Percentiles rank a stretch among this genome's conserved stretches.
These are phyloP conservation scores for Wickerhamiella cacticola DNA, from an alignment of 805 yeast genomes.

Conservation along the genomic window DNA sequence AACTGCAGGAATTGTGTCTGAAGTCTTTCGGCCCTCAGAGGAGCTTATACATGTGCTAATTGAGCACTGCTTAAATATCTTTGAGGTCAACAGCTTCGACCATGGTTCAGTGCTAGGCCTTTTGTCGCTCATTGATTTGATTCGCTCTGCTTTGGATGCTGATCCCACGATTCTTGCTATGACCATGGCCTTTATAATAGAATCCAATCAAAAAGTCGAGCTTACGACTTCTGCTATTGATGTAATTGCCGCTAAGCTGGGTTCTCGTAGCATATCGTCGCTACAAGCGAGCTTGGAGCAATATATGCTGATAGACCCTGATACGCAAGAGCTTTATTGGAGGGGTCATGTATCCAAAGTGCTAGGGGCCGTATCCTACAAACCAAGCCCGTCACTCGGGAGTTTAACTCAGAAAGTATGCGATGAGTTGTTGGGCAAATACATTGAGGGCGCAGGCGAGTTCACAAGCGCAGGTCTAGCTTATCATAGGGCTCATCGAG, in stretches of 20 bases:
- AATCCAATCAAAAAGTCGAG: neutral
- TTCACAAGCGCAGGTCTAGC: neutral
- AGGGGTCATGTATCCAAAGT: neutral
- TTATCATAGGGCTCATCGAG: neutral
- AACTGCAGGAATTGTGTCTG: neutral
- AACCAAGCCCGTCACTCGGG: neutral
- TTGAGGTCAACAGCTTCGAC: neutral
- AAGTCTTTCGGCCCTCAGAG: neutral
- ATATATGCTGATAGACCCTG: neutral
- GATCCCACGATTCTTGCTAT: neutral
- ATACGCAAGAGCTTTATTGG: neutral
- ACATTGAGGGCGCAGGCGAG: neutral
- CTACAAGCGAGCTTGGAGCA: neutral
- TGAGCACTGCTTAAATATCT: neutral
- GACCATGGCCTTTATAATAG: neutral
- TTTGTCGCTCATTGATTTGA: neutral
- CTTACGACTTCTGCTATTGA: neutral
- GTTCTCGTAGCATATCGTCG: neutral
- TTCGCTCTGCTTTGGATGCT: neutral
- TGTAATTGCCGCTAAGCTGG: neutral
- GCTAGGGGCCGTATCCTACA: neutral
- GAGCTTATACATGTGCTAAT: neutral
- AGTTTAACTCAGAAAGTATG: neutral
- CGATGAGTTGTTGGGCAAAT: neutral
- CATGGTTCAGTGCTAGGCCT: neutral